These are phyloP conservation scores for Grammothele lineata DNA, from an alignment of 768 basidiomycete species.

Conservation along the genomic window DNA sequence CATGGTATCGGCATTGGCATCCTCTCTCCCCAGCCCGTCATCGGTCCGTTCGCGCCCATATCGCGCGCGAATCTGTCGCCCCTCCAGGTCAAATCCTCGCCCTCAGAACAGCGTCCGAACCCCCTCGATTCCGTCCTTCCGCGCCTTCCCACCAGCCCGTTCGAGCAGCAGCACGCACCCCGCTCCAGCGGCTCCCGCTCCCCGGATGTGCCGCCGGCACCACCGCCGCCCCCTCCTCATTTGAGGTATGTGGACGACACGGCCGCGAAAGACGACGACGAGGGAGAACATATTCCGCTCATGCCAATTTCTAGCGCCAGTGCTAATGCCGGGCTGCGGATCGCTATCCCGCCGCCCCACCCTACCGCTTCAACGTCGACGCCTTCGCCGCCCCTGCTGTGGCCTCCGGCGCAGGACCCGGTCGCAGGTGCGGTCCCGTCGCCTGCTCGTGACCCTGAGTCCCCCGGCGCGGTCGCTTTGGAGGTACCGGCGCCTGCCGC, in stretches of 20 bases:
- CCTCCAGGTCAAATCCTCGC: conserved; percentile 13
- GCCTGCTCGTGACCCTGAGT: neutral
- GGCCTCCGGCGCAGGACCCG: conserved; percentile 6
- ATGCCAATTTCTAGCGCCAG: conserved; percentile 7
- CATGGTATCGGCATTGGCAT: conserved; percentile 24
- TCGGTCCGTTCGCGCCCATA: conserved; percentile 18
- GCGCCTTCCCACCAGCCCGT: conserved; percentile 6
- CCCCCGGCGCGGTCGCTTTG: neutral
- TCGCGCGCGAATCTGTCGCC: conserved; percentile 14
- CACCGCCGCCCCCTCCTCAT: conserved; percentile 9
- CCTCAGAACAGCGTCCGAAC: conserved; percentile 13
- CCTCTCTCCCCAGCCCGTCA: conserved; percentile 21
- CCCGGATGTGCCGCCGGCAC: conserved; percentile 3
- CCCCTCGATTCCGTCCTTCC: conserved; percentile 12
- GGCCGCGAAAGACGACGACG: conserved; percentile 4
- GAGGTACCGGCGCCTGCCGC: conserved; percentile 3
- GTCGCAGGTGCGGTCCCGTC: conserved; percentile 5
- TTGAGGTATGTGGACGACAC: conserved; percentile 11
- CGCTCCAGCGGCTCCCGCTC: conserved; percentile 3
- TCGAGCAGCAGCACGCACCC: conserved; percentile 5
- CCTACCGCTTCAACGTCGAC: conserved; percentile 15
- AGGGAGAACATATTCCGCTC: conserved; percentile 10
- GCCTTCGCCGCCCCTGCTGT: conserved; percentile 16
- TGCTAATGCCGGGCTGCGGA: conserved; percentile 12
- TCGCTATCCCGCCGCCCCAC: conserved; percentile 20